Conservation (phyloP, 768 basidiomycete genomes). For the Trametes elegans region DNA sequence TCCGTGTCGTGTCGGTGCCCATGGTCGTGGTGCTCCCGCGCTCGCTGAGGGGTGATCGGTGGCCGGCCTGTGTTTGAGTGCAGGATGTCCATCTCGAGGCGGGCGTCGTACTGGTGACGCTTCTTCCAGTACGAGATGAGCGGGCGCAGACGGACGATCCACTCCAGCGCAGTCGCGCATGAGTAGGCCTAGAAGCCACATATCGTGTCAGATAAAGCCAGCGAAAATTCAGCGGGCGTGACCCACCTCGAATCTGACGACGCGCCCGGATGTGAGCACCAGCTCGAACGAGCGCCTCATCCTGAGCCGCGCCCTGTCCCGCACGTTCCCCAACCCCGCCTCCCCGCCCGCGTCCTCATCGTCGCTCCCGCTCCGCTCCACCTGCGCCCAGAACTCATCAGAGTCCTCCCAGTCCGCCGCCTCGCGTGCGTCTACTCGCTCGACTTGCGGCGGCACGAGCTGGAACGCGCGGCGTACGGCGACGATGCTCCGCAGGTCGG, state of each 20-base stretch:
- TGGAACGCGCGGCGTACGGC: constrained; percentile 65
- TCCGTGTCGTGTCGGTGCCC: constrained; percentile 39
- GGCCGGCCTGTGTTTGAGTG: constrained; percentile 49
- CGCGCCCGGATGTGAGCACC: constrained; percentile 61
- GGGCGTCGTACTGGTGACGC: constrained; percentile 71
- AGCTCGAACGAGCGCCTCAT: constrained; percentile 79
- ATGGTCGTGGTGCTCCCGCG: constrained; percentile 27
- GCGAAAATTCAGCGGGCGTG: not conserved
- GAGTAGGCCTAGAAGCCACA: constrained; percentile 72
- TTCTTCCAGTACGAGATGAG: constrained; percentile 79
- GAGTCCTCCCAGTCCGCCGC: constrained; percentile 27
- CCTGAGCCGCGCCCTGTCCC: constrained; percentile 45
- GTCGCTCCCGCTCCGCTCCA: constrained; percentile 47
- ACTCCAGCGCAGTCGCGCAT: constrained; percentile 68
- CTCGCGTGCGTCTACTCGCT: constrained; percentile 5
- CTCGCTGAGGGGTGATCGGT: constrained; percentile 57
- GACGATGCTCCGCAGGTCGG: constrained; percentile 70
- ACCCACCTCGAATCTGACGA: constrained; percentile 77
- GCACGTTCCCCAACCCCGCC: constrained; percentile 39
- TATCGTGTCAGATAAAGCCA: no score
- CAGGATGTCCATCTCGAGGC: constrained; percentile 77
- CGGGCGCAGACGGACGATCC: constrained; percentile 75
- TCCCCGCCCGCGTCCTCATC: constrained; percentile 67
- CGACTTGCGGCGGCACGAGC: constrained; percentile 31
- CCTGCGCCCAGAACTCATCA: constrained; percentile 35